Conservation (phyloP, 345 rosid genomes). For the Eucalyptus fibrosa region DNA sequence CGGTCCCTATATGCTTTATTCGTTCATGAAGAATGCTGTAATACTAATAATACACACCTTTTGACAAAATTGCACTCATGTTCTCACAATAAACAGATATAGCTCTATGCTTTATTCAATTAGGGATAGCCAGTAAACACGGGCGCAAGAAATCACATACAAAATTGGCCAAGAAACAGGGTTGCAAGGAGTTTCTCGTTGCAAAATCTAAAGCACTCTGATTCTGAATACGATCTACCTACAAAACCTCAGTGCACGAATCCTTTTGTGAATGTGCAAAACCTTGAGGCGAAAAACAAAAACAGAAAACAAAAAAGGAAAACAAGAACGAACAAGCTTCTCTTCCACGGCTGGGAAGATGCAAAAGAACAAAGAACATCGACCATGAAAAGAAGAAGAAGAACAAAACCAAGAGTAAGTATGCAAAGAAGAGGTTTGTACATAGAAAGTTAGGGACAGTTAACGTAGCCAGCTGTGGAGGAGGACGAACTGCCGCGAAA, state of each 20-base stretch:
- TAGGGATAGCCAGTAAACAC: neutral
- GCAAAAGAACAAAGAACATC: neutral
- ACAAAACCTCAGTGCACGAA: neutral
- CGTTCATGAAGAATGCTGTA: neutral
- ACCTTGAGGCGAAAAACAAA: neutral
- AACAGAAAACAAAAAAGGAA: neutral
- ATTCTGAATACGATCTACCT: neutral
- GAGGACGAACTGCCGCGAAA: neutral
- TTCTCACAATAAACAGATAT: neutral
- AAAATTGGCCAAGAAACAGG: neutral
- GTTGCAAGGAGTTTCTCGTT: neutral
- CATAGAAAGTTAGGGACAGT: conserved; percentile 19
- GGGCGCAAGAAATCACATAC: neutral
- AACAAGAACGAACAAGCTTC: neutral
- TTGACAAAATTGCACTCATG: neutral
- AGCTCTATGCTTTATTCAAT: neutral
- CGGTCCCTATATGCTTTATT: neutral
- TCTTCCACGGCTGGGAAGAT: neutral
- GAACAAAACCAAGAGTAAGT: neutral
- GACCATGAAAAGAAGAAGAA: neutral
- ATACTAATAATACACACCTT: neutral
- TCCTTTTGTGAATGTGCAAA: neutral
- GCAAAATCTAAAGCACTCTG: neutral
- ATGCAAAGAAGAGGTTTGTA: neutral
- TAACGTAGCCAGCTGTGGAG: neutral